These are phyloP conservation scores for Viola odorata DNA, from an alignment of 345 rosid species.

Conservation along the genomic window DNA sequence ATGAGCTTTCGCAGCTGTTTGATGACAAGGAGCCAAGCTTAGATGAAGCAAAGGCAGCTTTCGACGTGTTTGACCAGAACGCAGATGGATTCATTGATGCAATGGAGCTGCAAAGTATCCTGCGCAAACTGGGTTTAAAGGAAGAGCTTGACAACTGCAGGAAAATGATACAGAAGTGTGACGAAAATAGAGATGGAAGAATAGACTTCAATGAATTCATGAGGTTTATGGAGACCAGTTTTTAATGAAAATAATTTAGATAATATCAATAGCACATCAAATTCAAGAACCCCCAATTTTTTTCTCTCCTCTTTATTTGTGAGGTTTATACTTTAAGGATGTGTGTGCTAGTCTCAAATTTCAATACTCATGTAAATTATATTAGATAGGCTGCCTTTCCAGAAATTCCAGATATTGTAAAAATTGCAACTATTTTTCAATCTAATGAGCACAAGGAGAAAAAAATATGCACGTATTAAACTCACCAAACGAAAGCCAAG, in stretches of 20 bases:
- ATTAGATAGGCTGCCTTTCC: too few relatives aligned
- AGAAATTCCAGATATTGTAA: too few relatives aligned
- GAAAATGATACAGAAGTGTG: slow-evolving; percentile 57
- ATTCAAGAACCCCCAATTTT: too few relatives aligned
- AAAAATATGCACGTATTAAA: too few relatives aligned
- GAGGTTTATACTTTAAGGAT: too few relatives aligned
- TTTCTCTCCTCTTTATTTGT: too few relatives aligned
- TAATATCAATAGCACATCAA: too few relatives aligned
- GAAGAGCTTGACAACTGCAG: slow-evolving; percentile 50
- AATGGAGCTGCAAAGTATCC: slow-evolving; percentile 62
- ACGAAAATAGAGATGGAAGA: slow-evolving; percentile 51
- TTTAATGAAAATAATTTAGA: slow-evolving; percentile 26
- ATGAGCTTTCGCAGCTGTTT: slow-evolving; percentile 50
- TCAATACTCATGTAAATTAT: too few relatives aligned
- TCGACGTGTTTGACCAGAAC: slow-evolving; percentile 73
- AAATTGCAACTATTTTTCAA: too few relatives aligned
- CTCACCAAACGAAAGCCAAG: too few relatives aligned
- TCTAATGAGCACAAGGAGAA: too few relatives aligned
- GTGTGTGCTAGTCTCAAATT: too few relatives aligned
- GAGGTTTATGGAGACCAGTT: slow-evolving; percentile 57
- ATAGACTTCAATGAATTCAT: slow-evolving; percentile 70
- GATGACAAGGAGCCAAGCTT: slow-evolving; percentile 75
- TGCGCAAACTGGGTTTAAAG: slow-evolving; percentile 42
- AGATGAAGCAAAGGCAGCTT: slow-evolving; percentile 69
- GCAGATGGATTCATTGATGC: slow-evolving; percentile 74